Percentiles rank a stretch among this genome's conserved stretches.
These are phyloP conservation scores for Starmerella geochares DNA, from an alignment of 805 yeast species.

Conservation along the genomic window DNA sequence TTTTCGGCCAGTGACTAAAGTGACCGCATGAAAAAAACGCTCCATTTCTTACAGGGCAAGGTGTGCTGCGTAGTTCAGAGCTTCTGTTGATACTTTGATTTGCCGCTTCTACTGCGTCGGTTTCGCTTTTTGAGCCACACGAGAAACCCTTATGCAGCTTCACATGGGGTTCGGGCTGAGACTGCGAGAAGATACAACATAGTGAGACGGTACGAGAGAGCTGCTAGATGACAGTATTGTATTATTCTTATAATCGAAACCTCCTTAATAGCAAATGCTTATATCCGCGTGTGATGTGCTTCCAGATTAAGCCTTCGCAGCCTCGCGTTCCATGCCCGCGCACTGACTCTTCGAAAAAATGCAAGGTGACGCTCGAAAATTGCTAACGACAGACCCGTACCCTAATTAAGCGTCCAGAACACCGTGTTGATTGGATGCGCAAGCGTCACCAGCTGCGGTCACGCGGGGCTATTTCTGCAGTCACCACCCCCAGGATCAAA, in stretches of 20 bases:
- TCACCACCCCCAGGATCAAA: no score
- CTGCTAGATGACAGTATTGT: no score
- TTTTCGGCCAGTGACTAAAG: slow-evolving; percentile 2
- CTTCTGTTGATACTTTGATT: background rate
- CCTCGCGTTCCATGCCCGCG: background rate
- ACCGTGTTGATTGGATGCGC: background rate
- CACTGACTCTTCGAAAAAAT: background rate
- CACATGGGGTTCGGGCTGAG: no score
- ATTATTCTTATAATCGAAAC: no score
- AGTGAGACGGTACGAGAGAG: no score
- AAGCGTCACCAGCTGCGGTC: background rate
- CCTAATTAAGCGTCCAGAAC: background rate
- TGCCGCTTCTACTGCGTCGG: background rate
- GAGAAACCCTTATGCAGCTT: slow-evolving; percentile 3
- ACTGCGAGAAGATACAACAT: no score
- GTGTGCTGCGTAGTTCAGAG: background rate
- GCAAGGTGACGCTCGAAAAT: background rate
- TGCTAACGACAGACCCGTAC: background rate
- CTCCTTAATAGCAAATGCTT: no score
- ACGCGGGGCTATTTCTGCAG: no score
- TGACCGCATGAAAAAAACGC: slow-evolving; percentile 1
- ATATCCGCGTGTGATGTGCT: background rate
- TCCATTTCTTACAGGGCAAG: background rate
- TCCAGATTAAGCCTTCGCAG: no score
- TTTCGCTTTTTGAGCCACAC: slow-evolving; percentile 2